Conservation (phyloP, 768 basidiomycete species). For the Boletus pseudo-olivaceus region DNA sequence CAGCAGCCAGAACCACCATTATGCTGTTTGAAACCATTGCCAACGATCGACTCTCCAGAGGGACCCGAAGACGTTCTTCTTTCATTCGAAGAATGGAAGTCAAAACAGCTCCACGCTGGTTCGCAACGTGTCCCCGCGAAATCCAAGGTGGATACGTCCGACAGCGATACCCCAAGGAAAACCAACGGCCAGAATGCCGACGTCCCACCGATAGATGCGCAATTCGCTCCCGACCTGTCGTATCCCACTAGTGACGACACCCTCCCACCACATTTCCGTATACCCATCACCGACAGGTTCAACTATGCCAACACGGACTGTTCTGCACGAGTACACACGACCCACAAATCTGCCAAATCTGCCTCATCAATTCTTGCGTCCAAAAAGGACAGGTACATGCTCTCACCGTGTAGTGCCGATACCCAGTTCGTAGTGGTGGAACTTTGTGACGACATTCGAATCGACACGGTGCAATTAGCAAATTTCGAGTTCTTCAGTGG, state of each 20-base stretch:
- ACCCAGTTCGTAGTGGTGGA: slow-evolving; percentile 87
- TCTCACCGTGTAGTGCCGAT: slow-evolving; percentile 73
- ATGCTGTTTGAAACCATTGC: slow-evolving; percentile 62
- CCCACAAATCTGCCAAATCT: slow-evolving; percentile 80
- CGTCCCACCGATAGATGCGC: slow-evolving; percentile 2
- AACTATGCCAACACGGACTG: slow-evolving; percentile 95
- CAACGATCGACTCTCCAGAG: slow-evolving; percentile 37
- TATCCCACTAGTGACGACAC: slow-evolving; percentile 17
- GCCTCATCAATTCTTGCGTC: slow-evolving; percentile 79
- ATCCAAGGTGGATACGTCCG: slow-evolving; percentile 2
- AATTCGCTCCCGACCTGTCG: slow-evolving; percentile 11
- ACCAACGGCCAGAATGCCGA: slow-evolving; percentile 2
- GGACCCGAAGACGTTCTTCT: slow-evolving; percentile 60
- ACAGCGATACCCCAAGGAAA: slow-evolving; percentile 1
- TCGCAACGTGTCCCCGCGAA: slow-evolving; percentile 25
- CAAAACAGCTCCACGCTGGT: slow-evolving; percentile 51
- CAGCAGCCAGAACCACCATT: slow-evolving; percentile 51
- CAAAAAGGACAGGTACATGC: slow-evolving; percentile 95
- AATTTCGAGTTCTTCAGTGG: slow-evolving; percentile 99
- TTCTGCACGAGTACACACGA: slow-evolving; percentile 84
- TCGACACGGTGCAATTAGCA: slow-evolving; percentile 93
- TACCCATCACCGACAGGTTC: slow-evolving; percentile 82
- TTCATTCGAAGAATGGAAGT: slow-evolving; percentile 89
- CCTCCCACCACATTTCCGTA: slow-evolving; percentile 59
- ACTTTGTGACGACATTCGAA: slow-evolving; percentile 94